A percentile compares a stretch with the other conserved stretches of the same genome.
Evolutionary conservation across 164 flowering plant genomes (phyloP).

Genomic region (Magnolia kwangsiensis): DNA sequence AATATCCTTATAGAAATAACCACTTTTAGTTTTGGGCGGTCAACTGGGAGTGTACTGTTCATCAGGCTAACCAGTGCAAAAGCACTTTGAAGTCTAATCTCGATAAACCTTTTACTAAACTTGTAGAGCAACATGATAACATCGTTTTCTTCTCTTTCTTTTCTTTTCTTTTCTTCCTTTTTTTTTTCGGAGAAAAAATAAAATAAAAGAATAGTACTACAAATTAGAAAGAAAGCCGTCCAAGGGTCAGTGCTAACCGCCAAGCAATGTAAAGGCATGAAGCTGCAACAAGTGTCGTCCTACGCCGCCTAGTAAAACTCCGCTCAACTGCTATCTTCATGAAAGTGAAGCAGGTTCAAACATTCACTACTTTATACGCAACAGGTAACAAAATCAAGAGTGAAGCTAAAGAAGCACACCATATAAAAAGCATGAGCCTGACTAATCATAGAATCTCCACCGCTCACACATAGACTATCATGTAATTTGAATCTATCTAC

Average conservation of each 20-base stretch:
- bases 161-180: too few species aligned
- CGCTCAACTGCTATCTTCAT: slow-evolving; percentile 72
- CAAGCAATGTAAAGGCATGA: slow-evolving; percentile 85
- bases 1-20: too few species aligned
- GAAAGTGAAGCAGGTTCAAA: slow-evolving; percentile 12
- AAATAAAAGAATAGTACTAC: not conserved
- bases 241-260: slow-evolving; percentile 43
- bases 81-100: not conserved
- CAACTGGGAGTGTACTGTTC: not conserved
- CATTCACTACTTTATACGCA: not conserved
- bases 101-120: not conserved
- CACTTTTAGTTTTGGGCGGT: too few species aligned
- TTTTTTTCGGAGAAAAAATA: too few species aligned
- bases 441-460: slow-evolving; percentile 36
- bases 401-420: slow-evolving; percentile 27
- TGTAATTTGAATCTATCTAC: too few species aligned
- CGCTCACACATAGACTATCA: slow-evolving; percentile 33
- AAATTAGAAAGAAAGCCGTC: not conserved
- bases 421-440: slow-evolving; percentile 44
- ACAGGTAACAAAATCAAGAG: not conserved
- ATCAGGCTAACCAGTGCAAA: not conserved
- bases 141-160: not conserved
- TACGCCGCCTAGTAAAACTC: slow-evolving; percentile 79
- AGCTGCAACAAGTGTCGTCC: slow-evolving; percentile 65
- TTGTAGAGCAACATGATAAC: not conserved